Base-by-base conservation (phyloP, 257 asterid species). In the Salvia splendens region DNA sequence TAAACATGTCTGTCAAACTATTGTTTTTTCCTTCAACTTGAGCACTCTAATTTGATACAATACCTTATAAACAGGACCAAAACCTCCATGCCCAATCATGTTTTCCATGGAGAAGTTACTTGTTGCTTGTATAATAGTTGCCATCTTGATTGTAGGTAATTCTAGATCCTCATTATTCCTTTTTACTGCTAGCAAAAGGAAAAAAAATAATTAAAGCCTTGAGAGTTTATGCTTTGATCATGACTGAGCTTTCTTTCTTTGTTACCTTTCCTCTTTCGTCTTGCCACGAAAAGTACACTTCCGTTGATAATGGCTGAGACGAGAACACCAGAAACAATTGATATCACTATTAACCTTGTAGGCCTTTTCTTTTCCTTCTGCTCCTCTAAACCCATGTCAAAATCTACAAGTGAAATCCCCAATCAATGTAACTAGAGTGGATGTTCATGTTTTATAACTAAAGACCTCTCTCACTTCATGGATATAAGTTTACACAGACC, bases 11-110 rank as follows among this genome's bases (percentile, higher is more conserved):
- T 51, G 17, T 3, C 48, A 42, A 11, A 0, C 20, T 17, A 55
- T 14, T 0, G 4, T 16, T 17, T 0, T 10, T 8, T 61, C 35
- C 3, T 53, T 24, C 5, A 4, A 10, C 24, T 17, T 17, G 15
- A 5, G 46, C 36, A 40, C 58, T 73, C 14, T 51, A 3, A 33
- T 35, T 1, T n/a, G n/a, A 20, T 36, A 45, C 0, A 3, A 24
- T 81, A 83, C 88, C 88, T 36, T 57, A 75, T 81, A 81, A 45
- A 83, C 84, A 28, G 79, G 74, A 16, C 88, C 86, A 24, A 78
- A 83, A 8, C 88, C 76, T 14, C 80, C 80, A 35, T 42, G 61
- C 5, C 80, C 76, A 16, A 75, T 59, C n/a, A 20, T 56, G 42
- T 82, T 82, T 45, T 76, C 69, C 16, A 4, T 14, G 11, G 82